A percentile compares a stretch with the other conserved stretches of the same genome.
These are phyloP conservation scores for Trametes cinnabarina DNA, from an alignment of 768 basidiomycete species.

Conservation along the genomic window DNA sequence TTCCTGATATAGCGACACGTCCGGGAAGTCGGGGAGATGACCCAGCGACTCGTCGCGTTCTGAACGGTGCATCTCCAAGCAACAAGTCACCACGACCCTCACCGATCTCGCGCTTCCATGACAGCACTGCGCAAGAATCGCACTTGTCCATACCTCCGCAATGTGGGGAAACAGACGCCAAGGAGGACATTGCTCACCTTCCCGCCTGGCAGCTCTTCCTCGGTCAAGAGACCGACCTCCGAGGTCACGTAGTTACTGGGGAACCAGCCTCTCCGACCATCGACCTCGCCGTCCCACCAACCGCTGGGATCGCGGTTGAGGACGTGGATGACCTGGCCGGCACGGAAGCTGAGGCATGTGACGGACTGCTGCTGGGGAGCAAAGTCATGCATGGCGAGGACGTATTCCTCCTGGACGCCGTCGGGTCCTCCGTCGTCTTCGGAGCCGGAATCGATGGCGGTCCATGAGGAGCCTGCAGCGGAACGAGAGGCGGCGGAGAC, in stretches of 20 bases:
- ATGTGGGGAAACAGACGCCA: neutral
- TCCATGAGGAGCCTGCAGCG: conserved; percentile 10
- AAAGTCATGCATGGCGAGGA: conserved; percentile 93
- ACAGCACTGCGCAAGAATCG: neutral
- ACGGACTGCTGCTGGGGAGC: conserved; percentile 64
- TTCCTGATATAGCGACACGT: no score
- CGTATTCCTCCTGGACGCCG: conserved; percentile 64
- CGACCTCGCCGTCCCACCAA: conserved; percentile 98
- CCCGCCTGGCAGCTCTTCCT: conserved; percentile 49
- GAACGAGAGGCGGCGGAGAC: conserved; percentile 5
- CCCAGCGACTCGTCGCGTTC: neutral
- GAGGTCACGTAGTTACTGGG: conserved; percentile 92
- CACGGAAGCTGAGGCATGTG: conserved; percentile 84
- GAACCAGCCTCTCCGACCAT: conserved; percentile 92
- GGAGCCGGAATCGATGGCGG: conserved; percentile 14
- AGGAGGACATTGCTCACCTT: conserved; percentile 36
- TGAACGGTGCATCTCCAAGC: neutral
- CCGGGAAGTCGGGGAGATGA: no score
- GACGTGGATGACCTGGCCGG: conserved; percentile 91
- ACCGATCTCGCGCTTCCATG: neutral
- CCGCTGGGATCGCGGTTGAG: conserved; percentile 83
- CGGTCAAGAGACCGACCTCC: conserved; percentile 55
- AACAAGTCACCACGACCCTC: neutral
- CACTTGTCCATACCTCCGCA: neutral
- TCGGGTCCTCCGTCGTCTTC: conserved; percentile 11